Base-by-base conservation (phyloP, 164 flowering plant species). In the Liquidambar formosana region DNA sequence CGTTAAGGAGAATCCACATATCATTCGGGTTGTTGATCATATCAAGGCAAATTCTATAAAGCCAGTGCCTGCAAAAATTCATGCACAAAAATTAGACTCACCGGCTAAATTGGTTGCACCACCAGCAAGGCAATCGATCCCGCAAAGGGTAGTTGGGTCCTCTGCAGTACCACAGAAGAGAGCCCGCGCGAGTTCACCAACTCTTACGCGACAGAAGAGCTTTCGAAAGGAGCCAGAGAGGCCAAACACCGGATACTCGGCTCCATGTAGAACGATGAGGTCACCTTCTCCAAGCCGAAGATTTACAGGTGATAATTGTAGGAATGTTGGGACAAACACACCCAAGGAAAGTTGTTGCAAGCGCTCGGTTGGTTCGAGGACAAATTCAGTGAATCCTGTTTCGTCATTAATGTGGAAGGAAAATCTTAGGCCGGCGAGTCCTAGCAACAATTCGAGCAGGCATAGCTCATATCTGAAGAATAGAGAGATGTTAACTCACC, bases 1-100 rank as follows among this genome's bases (percentile, higher is more conserved):
- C 63, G 74, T 75, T 46, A 87, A 81, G 70, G 90, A 90, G 28
- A 85, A 88, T 70, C 91, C 90, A 1, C 93, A 88, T 10, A 51
- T 84, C 14, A n/a, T 79, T 22, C 70, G 68, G n/a, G 67, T 57
- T 4, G 67, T 57, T 0, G 71, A 77, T 69, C 74, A 71, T 0
- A 59, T 66, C 62, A 70, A 70, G 62, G 65, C 61, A 53, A 71
- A 57, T 21, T 58, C 78, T 11, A 21, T 45, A 1, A 48, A 41
- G 18, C 15, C 61, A 0, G 23, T 52, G 19, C 27, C 66, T 14
- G 6, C 49, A 5, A 71, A 63, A 22, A 4, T 16, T 67, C 62
- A 27, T 23, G 16, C 64, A 18, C 61, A 18, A 2, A 47, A 52
- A n/a, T 18, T 51, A 10, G 56, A 41, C 0, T 23, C 56, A 1